A percentile compares a stretch with the other conserved stretches of the same genome.
These are phyloP conservation scores for Melastoma candidum DNA, from an alignment of 441 rosid genomes.

Conservation along the genomic window DNA sequence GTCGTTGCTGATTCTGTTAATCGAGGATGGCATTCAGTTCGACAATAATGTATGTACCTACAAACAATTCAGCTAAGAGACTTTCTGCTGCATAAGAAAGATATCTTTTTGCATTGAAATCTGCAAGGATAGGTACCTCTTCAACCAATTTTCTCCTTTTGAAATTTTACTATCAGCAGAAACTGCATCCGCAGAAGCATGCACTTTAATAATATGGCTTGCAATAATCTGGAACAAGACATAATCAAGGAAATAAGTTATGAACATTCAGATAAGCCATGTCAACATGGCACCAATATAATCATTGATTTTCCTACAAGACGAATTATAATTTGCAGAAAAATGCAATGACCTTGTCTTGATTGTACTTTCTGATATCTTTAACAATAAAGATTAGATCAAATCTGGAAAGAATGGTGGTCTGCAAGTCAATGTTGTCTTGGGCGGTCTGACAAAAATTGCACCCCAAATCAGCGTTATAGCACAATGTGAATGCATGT, in stretches of 20 bases:
- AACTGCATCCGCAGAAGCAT: conserved; percentile 73
- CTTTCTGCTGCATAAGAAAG: conserved; percentile 10
- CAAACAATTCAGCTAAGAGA: conserved; percentile 14
- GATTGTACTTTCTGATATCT: conserved; percentile 71
- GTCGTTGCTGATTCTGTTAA: conserved; percentile 68
- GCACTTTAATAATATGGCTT: conserved; percentile 84
- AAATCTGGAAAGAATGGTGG: conserved; percentile 93
- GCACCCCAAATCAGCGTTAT: conserved; percentile 4
- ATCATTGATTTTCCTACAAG: too few species aligned
- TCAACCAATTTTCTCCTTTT: conserved; percentile 91
- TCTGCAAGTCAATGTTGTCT: conserved; percentile 93
- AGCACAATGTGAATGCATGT: conserved; percentile 6
- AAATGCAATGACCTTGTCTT: conserved; percentile 58
- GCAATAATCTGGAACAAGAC: conserved; percentile 61
- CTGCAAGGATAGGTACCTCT: conserved; percentile 39
- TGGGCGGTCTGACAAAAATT: conserved; percentile 63
- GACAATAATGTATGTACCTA: conserved; percentile 82
- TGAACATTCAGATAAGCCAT: too few species aligned
- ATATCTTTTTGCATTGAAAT: conserved; percentile 1
- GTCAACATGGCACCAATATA: too few species aligned
- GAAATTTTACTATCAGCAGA: conserved; percentile 39
- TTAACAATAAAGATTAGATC: conserved; percentile 94
- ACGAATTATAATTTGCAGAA: not conserved
- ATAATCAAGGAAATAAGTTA: not conserved
- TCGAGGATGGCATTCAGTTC: conserved; percentile 75